A percentile compares a stretch with the other conserved stretches of the same genome.
Evolutionary conservation across 2,329 filamentous ascomycete species (phyloP).

Genomic region (Fusarium torulosum): DNA sequence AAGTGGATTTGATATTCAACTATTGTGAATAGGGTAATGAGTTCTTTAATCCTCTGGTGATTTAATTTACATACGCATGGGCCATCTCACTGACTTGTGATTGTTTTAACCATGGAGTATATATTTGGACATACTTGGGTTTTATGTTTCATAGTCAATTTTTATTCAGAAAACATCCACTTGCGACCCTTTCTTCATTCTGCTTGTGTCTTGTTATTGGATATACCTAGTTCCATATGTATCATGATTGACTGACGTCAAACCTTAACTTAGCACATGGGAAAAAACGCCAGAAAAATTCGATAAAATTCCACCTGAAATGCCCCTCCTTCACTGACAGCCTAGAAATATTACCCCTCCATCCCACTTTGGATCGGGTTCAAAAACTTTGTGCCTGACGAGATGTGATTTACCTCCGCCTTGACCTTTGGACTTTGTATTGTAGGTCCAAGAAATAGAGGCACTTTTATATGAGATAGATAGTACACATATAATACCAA

Average conservation of each 20-base stretch:
- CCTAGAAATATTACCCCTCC: slow-evolving; percentile 7
- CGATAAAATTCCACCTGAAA: neutral
- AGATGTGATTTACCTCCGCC: neutral
- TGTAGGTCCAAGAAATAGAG: neutral
- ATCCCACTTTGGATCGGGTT: slow-evolving; percentile 8
- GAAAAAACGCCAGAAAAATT: neutral
- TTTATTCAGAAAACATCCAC: neutral
- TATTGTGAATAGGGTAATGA: neutral
- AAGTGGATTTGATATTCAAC: neutral
- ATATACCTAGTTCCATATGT: too few species aligned
- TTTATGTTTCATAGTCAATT: neutral
- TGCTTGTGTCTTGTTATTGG: too few species aligned
- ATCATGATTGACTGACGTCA: neutral
- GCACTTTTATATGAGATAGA: neutral
- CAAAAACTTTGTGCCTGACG: slow-evolving; percentile 5
- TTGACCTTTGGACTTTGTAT: neutral
- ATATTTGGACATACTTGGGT: neutral
- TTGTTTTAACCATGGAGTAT: neutral
- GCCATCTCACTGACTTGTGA: neutral
- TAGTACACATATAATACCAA: neutral
- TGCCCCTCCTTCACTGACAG: slow-evolving; percentile 8
- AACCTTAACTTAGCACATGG: neutral
- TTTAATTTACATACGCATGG: neutral
- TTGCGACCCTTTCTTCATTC: too few species aligned
- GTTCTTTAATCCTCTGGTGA: neutral